These are phyloP conservation scores for Prillingera fragicola DNA, from an alignment of 1,284 basidiomycete species.

Conservation along the genomic window DNA sequence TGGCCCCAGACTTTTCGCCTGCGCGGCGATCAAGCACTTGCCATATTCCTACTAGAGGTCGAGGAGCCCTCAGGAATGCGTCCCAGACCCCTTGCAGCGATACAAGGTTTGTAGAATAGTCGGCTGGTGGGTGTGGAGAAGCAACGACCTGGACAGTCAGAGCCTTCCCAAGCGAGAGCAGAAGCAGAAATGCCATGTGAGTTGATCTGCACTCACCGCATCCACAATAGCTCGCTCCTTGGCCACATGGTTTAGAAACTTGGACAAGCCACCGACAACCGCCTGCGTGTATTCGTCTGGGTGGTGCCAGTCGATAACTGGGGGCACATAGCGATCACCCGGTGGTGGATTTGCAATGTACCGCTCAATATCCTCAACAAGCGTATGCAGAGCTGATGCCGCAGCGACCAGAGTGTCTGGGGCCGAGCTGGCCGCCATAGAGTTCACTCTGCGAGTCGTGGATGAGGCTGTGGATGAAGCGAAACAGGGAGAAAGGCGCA, in stretches of 20 bases:
- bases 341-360: slow-evolving; percentile 4
- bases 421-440: too few species aligned
- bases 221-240: slow-evolving; percentile 32
- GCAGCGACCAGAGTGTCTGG: too few species aligned
- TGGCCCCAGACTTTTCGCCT: slow-evolving; percentile 4
- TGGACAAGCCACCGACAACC: slow-evolving; percentile 29
- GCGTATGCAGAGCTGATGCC: background rate
- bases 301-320: slow-evolving; percentile 40
- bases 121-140: slow-evolving; percentile 20
- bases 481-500: too few species aligned
- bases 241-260: slow-evolving; percentile 28
- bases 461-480: too few species aligned
- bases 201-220: slow-evolving; percentile 16
- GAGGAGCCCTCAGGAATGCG: slow-evolving; percentile 27
- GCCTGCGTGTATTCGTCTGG: slow-evolving; percentile 30
- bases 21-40: slow-evolving; percentile 26
- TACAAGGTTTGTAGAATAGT: slow-evolving; percentile 35
- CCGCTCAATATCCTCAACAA: slow-evolving; percentile 8
- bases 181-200: background rate
- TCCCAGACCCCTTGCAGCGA: slow-evolving; percentile 40
- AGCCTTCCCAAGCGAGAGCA: background rate
- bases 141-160: slow-evolving; percentile 1
- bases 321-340: slow-evolving; percentile 25
- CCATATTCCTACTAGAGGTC: slow-evolving; percentile 30
- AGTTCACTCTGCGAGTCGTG: too few species aligned